phyloP scores from a whole-genome alignment of 2,329 filamentous ascomycete species.

The Diplodia mutila region DNA sequence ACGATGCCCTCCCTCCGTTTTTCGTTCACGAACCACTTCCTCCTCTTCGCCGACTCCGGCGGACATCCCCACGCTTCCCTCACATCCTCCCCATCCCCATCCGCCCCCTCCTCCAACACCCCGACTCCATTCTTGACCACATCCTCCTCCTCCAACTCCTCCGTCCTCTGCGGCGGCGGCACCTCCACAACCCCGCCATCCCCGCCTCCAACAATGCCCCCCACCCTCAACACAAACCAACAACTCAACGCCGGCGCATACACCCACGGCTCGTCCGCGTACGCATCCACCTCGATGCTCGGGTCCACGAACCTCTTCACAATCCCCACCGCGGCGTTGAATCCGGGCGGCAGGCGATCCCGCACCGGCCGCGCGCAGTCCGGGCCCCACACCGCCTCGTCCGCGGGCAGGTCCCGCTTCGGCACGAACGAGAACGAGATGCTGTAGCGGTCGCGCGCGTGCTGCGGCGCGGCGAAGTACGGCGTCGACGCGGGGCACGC shows the following conservation, averaged over 20 bases:
- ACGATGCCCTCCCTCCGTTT: constrained; percentile 36
- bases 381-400: constrained; percentile 41
- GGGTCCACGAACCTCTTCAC: constrained; percentile 43
- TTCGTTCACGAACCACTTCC: constrained; percentile 46
- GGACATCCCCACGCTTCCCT: constrained; percentile 42
- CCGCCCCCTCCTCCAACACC: constrained; percentile 47
- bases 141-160: constrained; percentile 18
- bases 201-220: constrained; percentile 17
- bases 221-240: constrained; percentile 40
- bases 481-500: constrained; percentile 34
- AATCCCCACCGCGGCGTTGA: constrained; percentile 42
- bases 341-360: constrained; percentile 43
- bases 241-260: constrained; percentile 43
- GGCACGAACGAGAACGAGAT: constrained; percentile 44
- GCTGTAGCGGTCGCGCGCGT: constrained; percentile 41
- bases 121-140: neutral
- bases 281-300: constrained; percentile 42
- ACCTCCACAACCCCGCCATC: neutral
- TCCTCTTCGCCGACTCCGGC: constrained; percentile 46
- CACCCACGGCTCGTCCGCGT: constrained; percentile 42
- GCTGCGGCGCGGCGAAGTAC: constrained; percentile 40
- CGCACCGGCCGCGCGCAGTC: constrained; percentile 43
- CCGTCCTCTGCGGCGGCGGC: constrained; percentile 32
- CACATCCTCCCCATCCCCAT: constrained; percentile 42
- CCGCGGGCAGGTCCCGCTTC: constrained; percentile 37